Base-by-base conservation (phyloP, 2,329 filamentous ascomycete genomes). In the Diaporthe longicolla region DNA sequence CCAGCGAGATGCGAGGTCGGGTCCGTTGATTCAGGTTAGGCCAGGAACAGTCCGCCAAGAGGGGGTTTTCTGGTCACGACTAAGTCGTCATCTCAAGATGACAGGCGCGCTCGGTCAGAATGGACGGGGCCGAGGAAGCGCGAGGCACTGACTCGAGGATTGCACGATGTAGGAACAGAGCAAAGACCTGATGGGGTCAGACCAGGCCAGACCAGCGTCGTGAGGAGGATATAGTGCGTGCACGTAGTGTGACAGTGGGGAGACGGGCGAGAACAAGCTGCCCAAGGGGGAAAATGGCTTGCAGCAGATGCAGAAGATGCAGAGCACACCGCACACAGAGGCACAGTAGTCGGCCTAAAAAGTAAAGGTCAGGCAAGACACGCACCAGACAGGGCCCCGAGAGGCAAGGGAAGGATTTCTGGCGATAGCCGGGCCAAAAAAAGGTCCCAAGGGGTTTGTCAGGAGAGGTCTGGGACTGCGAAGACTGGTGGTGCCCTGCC, bases 11-110 rank as follows among this genome's bases (percentile, higher is more conserved):
- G 69, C 69, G 69, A 71, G 45, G 35, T 45, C 52, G 61, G 61
- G 52, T 58, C 65, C 50, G 63, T 63, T 52, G 45, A 68, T 70
- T 65, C 70, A 65, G 63, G n/a, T 70, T 61, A 43, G 59, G 57
- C 63, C 73, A 70, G 73, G 65, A 70, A 73, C 71, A 37, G 48
- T 69, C 55, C 37, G 63, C 54, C 70, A 72, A 54, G 63, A 45
- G 57, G 45, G 26, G 35, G 24, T n/a, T 43, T 70, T 48, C 26
- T 45, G 37, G 57, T 45, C 69, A 52, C 57, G 57, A 71, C 69
- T 61, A 70, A 45, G 57, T 66, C 57, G 73, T 73, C 70, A 70
- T 74, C 54, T 70, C 48, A 61, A 43, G 54, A 72, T 66, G 73
- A 50, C 61, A 61, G 45, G 58, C 63, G 57, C 54, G 59, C 70